Conservation (phyloP, 805 yeast species). For the Saccharomyces kudriavzevii region DNA sequence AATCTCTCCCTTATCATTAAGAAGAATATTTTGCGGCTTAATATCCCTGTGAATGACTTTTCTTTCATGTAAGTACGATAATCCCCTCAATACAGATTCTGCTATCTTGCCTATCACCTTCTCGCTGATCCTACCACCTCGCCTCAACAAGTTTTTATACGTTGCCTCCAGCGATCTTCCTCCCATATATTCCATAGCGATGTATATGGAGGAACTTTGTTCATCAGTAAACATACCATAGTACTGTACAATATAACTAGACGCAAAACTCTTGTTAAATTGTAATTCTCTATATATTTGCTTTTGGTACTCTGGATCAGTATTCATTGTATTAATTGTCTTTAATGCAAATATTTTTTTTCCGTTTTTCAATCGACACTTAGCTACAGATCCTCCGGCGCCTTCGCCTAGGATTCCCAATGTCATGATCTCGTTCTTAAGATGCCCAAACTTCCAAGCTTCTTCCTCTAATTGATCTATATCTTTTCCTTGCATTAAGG, state of each 20-base stretch:
- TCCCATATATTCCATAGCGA: slow-evolving; percentile 94
- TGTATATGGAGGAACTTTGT: slow-evolving; percentile 68
- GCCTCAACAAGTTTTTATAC: slow-evolving; percentile 57
- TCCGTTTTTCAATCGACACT: slow-evolving; percentile 55
- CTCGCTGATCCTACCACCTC: slow-evolving; percentile 82
- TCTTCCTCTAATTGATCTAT: slow-evolving; percentile 54
- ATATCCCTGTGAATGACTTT: slow-evolving; percentile 87
- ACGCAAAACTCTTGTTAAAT: slow-evolving; percentile 69
- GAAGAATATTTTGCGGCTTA: slow-evolving; percentile 81
- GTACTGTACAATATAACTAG: slow-evolving; percentile 78
- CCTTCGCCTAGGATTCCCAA: slow-evolving; percentile 79
- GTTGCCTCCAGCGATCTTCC: slow-evolving; percentile 83
- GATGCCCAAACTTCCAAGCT: slow-evolving; percentile 56
- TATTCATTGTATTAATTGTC: slow-evolving; percentile 32
- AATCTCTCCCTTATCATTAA: slow-evolving; percentile 68
- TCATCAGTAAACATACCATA: slow-evolving; percentile 82
- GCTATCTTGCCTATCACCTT: slow-evolving; percentile 84
- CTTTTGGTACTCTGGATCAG: slow-evolving; percentile 70
- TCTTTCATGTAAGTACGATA: slow-evolving; percentile 75
- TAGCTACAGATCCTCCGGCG: slow-evolving; percentile 77
- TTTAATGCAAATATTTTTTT: slow-evolving; percentile 69
- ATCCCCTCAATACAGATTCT: slow-evolving; percentile 69
- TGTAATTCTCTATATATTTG: slow-evolving; percentile 84
- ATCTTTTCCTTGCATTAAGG: slow-evolving; percentile 22
- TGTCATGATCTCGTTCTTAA: slow-evolving; percentile 52